A percentile compares a stretch with the other conserved stretches of the same genome.
Evolutionary conservation across 148 eudicot genomes (phyloP).

Genomic region (Cornus controversa): DNA sequence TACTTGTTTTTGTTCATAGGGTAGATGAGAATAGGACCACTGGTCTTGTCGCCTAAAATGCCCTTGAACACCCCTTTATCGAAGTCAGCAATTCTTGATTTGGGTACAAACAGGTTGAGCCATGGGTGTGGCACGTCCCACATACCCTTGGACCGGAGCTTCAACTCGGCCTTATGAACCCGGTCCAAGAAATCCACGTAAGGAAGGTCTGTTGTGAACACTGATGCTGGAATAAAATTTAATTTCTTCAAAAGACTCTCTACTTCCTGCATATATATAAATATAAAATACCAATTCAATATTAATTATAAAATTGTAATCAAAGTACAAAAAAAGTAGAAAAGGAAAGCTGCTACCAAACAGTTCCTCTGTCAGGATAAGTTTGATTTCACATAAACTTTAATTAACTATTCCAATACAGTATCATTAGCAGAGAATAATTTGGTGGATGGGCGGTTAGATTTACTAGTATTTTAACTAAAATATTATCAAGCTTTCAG

Average conservation of each 20-base stretch:
- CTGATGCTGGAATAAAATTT: conserved; percentile 62
- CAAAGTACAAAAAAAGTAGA: too few species aligned
- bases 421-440: conserved; percentile 41
- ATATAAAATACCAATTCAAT: background rate
- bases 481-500: conserved; percentile 1
- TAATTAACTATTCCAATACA: conserved; percentile 18
- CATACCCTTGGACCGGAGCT: conserved; percentile 79
- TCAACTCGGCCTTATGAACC: conserved; percentile 94
- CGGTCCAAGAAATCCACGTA: conserved; percentile 87
- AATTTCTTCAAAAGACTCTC: conserved; percentile 58
- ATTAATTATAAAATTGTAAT: background rate
- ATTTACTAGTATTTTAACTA: conserved; percentile 26
- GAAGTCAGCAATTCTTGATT: conserved; percentile 73
- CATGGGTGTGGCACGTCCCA: conserved; percentile 99
- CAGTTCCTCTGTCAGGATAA: conserved; percentile 42
- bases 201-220: conserved; percentile 77
- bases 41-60: conserved; percentile 80
- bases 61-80: conserved; percentile 88
- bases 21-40: conserved; percentile 92
- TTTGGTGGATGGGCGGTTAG: conserved; percentile 50
- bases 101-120: conserved; percentile 90
- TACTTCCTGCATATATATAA: conserved; percentile 49
- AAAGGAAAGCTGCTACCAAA: conserved; percentile 35
- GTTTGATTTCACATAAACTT: conserved; percentile 7
- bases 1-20: conserved; percentile 97